Evolutionary conservation across 108 stramenopile genomes (phyloP), one percentile per base, ranked within the genome.

Genomic region (Tribonema minus): DNA sequence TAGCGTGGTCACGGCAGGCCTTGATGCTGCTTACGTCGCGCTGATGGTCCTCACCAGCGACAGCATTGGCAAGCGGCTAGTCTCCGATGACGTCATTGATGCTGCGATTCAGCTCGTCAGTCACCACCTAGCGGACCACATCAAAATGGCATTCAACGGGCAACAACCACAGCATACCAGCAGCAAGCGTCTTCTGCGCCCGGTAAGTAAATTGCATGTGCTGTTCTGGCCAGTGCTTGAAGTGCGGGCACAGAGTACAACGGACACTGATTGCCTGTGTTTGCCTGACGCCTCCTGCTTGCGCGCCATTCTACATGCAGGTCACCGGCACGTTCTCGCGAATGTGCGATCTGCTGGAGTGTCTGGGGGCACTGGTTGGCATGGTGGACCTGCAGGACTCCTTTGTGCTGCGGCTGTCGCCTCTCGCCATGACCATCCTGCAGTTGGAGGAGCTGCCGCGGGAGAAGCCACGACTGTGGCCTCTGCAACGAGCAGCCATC

Each of bases 21-120:
- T 96, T 2, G 87, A 94, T 72, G 90, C 93, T 20, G 92, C 92
- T 23, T 67, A 65, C 60, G 87, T 92, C 12, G 71, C 92, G 20
- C 86, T 96, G 0, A 77, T 85, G 54, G 87, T 96, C 58, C 90
- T 92, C 86, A 81, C 90, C 27, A 87, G 82, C 76, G 85, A 83
- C 7, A 91, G 90, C 0, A 84, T 94, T 25, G 91, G 92, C 80
- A 88, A 89, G 30, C 72, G 89, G 31, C 91, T 89, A 63, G 76
- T 93, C 66, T 90, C 86, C 65, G 92, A 92, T 71, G 93, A 94
- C 68, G 84, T 90, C 61, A 86, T 96, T 31, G 92, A 92, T 64
- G 85, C 89, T 3, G 85, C 86, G 61, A 86, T 94, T n/a, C 75
- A 84, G 26, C 76, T 94, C 82, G 81, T 92, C 64, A 90, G 89